Conservation (phyloP, 257 asterid species). For the Anisodus acutangulus region DNA sequence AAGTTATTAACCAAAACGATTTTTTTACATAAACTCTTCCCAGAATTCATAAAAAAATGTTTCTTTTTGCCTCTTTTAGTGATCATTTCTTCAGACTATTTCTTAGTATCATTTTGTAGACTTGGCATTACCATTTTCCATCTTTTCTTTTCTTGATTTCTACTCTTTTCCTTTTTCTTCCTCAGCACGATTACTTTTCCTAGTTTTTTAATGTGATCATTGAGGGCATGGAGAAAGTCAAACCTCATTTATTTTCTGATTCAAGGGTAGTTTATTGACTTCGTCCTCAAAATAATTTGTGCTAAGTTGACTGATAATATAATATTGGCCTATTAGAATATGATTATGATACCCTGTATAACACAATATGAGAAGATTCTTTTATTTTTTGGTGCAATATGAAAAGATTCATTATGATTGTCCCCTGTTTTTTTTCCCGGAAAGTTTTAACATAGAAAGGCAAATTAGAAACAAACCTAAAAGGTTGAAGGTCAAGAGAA, state of each 20-base stretch:
- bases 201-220: neutral
- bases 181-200: neutral
- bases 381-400: no score
- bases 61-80: neutral
- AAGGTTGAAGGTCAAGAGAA: constrained; percentile 62
- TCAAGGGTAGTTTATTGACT: neutral
- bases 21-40: neutral
- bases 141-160: neutral
- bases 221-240: constrained; percentile 3
- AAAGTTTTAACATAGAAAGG: neutral
- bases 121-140: neutral
- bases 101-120: neutral
- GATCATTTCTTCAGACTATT: neutral
- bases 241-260: neutral
- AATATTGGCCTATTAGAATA: neutral
- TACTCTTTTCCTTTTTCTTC: neutral
- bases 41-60: neutral
- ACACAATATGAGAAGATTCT: neutral
- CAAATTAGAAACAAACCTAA: constrained; percentile 49
- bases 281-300: neutral
- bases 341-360: neutral
- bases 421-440: neutral
- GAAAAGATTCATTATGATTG: constrained; percentile 4
- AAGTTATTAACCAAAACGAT: neutral
- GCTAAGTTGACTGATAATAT: neutral